Percentiles rank a stretch among this genome's conserved stretches.
phyloP scores from a whole-genome alignment of 208 protist species.

The Leishmania aethiopica region DNA sequence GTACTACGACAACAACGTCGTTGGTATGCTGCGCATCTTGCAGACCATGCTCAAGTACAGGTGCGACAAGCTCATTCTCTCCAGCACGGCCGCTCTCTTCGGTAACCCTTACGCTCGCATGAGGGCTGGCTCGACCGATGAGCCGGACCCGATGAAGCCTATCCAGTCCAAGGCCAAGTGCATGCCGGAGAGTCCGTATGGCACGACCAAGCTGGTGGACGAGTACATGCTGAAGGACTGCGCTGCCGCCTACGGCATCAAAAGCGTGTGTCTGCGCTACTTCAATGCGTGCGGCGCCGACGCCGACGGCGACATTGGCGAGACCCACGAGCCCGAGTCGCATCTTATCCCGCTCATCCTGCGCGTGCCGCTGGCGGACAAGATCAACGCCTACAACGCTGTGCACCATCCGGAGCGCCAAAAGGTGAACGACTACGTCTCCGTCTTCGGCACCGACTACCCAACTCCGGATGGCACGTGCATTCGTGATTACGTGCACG shows the following conservation, averaged over 20 bases:
- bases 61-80: slow-evolving; percentile 96
- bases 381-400: slow-evolving; percentile 64
- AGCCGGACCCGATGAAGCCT: slow-evolving; percentile 48
- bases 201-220: slow-evolving; percentile 90
- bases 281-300: slow-evolving; percentile 99
- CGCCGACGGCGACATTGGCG: slow-evolving; percentile 94
- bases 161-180: slow-evolving; percentile 66
- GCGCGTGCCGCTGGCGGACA: slow-evolving; percentile 89
- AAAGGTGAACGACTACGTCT: slow-evolving; percentile 51
- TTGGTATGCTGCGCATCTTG: slow-evolving; percentile 92
- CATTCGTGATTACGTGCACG: slow-evolving; percentile 98
- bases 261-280: slow-evolving; percentile 95
- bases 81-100: slow-evolving; percentile 96
- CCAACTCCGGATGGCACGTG: slow-evolving; percentile 95
- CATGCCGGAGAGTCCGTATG: slow-evolving; percentile 93
- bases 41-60: slow-evolving; percentile 91
- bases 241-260: slow-evolving; percentile 66
- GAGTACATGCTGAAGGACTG: slow-evolving; percentile 95
- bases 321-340: slow-evolving; percentile 95
- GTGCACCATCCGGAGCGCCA: slow-evolving; percentile 41
- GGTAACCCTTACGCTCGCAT: slow-evolving; percentile 46
- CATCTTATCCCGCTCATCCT: slow-evolving; percentile 98
- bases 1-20: slow-evolving; percentile 98
- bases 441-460: slow-evolving; percentile 95
- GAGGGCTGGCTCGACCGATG: slow-evolving; percentile 21